phyloP scores from a whole-genome alignment of 768 basidiomycete genomes.

The Pleurotus salmoneostramineus region DNA sequence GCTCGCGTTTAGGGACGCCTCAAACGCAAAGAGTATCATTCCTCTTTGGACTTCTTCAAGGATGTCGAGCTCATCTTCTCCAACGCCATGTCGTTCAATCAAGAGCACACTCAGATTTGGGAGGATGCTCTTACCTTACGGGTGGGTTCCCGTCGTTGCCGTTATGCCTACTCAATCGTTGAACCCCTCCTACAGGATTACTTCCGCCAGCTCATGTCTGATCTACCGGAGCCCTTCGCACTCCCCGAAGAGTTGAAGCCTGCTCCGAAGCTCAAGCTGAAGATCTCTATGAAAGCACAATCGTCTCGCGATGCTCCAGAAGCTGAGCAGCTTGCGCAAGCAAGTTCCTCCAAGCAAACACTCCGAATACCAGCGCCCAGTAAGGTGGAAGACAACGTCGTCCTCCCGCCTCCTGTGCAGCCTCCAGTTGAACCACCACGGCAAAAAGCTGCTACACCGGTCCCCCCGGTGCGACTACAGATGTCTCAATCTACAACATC shows the following conservation, averaged over 20 bases:
- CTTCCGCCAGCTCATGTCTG: constrained; percentile 74
- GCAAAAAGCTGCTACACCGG: constrained; percentile 1
- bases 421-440: constrained; percentile 22
- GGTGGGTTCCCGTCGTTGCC: constrained; percentile 33
- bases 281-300: constrained; percentile 45
- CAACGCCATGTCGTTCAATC: constrained; percentile 87
- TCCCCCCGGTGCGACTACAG: constrained; percentile 18
- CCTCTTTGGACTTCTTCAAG: constrained; percentile 66
- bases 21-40: constrained; percentile 74
- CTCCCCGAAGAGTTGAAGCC: constrained; percentile 61
- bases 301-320: constrained; percentile 17
- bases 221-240: constrained; percentile 65
- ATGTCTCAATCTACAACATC: constrained; percentile 19
- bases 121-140: constrained; percentile 68
- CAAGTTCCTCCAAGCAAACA: constrained; percentile 15
- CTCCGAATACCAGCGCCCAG: constrained; percentile 32
- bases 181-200: constrained; percentile 44
- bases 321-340: constrained; percentile 13
- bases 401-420: constrained; percentile 19
- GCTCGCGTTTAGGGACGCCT: constrained; percentile 59
- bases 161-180: constrained; percentile 5
- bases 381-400: constrained; percentile 4
- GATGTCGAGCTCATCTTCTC: constrained; percentile 90
- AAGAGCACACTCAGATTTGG: constrained; percentile 81
- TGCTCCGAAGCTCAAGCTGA: constrained; percentile 68